Conservation (phyloP, 1,284 basidiomycete genomes). For the Hemileia vastatrix region DNA sequence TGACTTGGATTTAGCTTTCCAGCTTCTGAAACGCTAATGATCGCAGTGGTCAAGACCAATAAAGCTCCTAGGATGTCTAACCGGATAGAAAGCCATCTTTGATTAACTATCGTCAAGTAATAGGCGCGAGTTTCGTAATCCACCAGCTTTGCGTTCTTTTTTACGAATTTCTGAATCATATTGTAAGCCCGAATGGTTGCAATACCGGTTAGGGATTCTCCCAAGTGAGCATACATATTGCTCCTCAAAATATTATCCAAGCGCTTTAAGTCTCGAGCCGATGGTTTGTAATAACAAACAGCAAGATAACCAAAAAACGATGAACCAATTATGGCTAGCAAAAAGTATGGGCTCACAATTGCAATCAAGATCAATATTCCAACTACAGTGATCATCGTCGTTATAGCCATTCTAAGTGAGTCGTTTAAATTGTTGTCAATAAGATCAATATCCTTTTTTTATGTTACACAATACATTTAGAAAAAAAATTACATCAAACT, state of each 20-base stretch:
- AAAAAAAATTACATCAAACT: constrained; percentile 32
- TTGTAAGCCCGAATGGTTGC: constrained; percentile 75
- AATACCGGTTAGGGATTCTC: constrained; percentile 74
- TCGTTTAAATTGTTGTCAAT: constrained; percentile 60
- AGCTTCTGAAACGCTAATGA: constrained; percentile 49
- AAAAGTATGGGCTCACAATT: constrained; percentile 57
- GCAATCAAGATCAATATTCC: constrained; percentile 56
- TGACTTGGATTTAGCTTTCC: constrained; percentile 8
- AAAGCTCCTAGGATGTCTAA: constrained; percentile 36
- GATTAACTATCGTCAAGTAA: constrained; percentile 68
- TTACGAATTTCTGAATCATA: constrained; percentile 51
- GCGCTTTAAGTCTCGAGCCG: constrained; percentile 54
- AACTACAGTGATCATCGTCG: constrained; percentile 50
- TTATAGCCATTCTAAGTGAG: constrained; percentile 47
- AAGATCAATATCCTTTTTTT: constrained; percentile 64
- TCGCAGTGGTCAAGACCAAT: background rate
- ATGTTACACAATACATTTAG: constrained; percentile 28
- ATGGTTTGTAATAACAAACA: constrained; percentile 37
- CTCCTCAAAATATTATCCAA: constrained; percentile 56
- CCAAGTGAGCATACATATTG: constrained; percentile 48
- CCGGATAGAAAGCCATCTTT: constrained; percentile 72
- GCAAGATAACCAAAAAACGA: constrained; percentile 26
- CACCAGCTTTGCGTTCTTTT: constrained; percentile 65
- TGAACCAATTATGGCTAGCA: constrained; percentile 50
- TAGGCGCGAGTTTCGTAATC: constrained; percentile 85